A percentile compares a stretch with the other conserved stretches of the same genome.
Evolutionary conservation across 495 filamentous ascomycete species (phyloP).

Genomic region (Viridothelium virens): DNA sequence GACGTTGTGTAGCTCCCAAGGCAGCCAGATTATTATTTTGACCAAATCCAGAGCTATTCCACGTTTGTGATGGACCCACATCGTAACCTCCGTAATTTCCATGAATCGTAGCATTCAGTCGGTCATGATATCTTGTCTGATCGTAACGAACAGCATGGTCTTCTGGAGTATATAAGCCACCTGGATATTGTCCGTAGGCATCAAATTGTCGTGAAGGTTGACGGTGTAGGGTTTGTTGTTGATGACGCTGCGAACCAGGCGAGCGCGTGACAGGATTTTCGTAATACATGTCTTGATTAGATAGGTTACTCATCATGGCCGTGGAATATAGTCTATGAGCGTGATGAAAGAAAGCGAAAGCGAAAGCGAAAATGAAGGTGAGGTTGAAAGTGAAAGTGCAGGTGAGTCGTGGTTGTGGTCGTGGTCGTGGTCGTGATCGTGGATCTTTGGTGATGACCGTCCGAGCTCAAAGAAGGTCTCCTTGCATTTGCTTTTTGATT

Average conservation of each 20-base stretch:
- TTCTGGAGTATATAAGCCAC: slow-evolving; percentile 52
- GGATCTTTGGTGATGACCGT: not conserved
- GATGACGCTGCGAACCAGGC: slow-evolving; percentile 22
- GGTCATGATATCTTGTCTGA: slow-evolving; percentile 44
- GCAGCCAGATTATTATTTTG: slow-evolving; percentile 44
- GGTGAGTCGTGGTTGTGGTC: no score
- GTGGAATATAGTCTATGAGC: not conserved
- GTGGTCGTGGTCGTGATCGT: not conserved
- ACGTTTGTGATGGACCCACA: slow-evolving; percentile 55
- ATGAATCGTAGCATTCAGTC: slow-evolving; percentile 50
- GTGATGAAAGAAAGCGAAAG: slow-evolving; percentile 13
- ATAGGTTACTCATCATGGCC: slow-evolving; percentile 16
- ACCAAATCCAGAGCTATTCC: slow-evolving; percentile 49
- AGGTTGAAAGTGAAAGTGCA: not conserved
- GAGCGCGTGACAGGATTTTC: slow-evolving; percentile 23
- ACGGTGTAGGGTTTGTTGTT: slow-evolving; percentile 23
- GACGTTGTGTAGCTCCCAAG: slow-evolving; percentile 48
- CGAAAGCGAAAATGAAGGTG: not conserved
- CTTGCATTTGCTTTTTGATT: slow-evolving; percentile 3
- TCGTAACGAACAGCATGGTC: slow-evolving; percentile 56
- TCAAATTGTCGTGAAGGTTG: slow-evolving; percentile 26
- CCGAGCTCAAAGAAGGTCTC: not conserved
- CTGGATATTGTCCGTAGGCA: slow-evolving; percentile 53
- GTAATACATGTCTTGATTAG: slow-evolving; percentile 27
- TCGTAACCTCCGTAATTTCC: slow-evolving; percentile 49